phyloP scores from a whole-genome alignment of 1,284 basidiomycete species.

The Gymnopus androsaceus region DNA sequence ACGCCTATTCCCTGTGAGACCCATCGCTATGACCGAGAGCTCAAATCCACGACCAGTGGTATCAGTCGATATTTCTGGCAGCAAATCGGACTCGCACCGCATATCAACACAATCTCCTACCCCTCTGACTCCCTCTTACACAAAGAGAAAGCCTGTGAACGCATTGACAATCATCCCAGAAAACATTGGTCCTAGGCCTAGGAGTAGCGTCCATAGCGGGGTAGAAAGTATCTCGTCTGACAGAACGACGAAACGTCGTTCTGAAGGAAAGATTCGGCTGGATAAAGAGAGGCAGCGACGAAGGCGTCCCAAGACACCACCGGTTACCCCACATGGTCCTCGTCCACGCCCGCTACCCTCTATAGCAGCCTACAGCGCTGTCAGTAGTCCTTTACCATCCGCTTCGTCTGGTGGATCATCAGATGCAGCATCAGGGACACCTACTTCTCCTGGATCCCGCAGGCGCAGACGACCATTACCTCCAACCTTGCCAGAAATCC shows the following conservation, averaged over 20 bases:
- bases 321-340: slow-evolving; percentile 8
- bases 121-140: background rate
- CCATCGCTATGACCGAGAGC: background rate
- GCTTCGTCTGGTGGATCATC: background rate
- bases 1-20: background rate
- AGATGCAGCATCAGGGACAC: background rate
- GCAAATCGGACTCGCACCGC: background rate
- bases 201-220: background rate
- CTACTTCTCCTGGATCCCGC: background rate
- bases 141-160: background rate
- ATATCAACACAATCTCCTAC: background rate
- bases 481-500: background rate
- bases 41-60: background rate
- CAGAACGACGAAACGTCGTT: slow-evolving; percentile 2
- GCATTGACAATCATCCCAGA: slow-evolving; percentile 8
- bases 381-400: background rate
- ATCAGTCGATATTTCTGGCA: background rate
- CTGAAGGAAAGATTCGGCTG: slow-evolving; percentile 4
- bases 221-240: background rate
- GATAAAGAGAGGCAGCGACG: slow-evolving; percentile 15
- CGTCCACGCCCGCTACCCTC: slow-evolving; percentile 1
- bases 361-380: background rate
- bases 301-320: slow-evolving; percentile 2
- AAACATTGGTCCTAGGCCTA: background rate
- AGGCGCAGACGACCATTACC: background rate